Base-by-base conservation (phyloP, 176 grass and related monocot genomes). In the Puccinellia tenuiflora region DNA sequence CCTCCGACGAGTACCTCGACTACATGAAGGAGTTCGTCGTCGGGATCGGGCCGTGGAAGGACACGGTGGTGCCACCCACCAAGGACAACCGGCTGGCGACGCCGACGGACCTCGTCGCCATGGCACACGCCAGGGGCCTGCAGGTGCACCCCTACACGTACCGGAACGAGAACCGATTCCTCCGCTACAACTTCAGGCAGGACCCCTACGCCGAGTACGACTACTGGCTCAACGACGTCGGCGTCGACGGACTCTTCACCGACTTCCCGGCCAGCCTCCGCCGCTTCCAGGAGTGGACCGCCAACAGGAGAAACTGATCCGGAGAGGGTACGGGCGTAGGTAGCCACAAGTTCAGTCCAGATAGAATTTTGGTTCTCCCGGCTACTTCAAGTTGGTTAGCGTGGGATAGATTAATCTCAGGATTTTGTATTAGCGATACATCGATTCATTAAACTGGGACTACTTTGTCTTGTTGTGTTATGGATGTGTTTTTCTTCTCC, bases 101-200 rank as follows among this genome's bases (percentile, higher is more conserved):
- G 69, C 82, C 81, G 5, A 82, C 89, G 62, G 82, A 91, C 77
- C 82, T 85, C n/a, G 82, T 91, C 10, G 86, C 86, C 45, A 82
- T 77, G 47, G 85, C 89, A 25, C 89, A 91, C 73, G 89, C 82
- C 3, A 20, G 82, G 26, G 88, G 84, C 0, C 42, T 86, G 79
- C 90, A 88, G 85, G 86, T 91, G 81, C 85, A 88, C 73, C 86
- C 90, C 22, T 91, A 88, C 71, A 91, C 90, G 55, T 85, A 78
- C 73, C 66, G 82, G 26, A 91, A 91, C 66, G 82, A 91, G 90
- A 91, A 91, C 73, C 68, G 52, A 38, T 88, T 91, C 86, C 78
- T 88, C 17, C 85, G 50, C 56, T 88, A 85, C 78, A 63, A 91
- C 78, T 91, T 91, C 86, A 6, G 73, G 77, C 82, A 91, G 72